phyloP scores from a whole-genome alignment of 129 eudicot genomes.

The Sambucus nigra region DNA sequence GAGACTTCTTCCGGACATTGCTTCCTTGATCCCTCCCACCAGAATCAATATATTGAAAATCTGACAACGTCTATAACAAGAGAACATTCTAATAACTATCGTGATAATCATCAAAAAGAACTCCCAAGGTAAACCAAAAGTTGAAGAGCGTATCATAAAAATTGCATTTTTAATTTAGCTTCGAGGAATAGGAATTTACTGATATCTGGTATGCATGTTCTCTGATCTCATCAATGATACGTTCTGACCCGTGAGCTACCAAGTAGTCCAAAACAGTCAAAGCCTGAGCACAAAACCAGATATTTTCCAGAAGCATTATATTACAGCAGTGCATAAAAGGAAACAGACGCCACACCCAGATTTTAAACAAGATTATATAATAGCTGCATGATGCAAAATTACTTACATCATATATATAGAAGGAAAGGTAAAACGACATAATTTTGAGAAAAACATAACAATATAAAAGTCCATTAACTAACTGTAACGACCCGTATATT shows the following conservation, averaged over 20 bases:
- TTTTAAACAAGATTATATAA: background rate
- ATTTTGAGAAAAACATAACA: too few relatives aligned
- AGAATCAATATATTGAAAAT: conserved; percentile 89
- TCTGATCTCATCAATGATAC: conserved; percentile 83
- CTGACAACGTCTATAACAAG: conserved; percentile 59
- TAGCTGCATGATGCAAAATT: too few relatives aligned
- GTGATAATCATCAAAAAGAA: background rate
- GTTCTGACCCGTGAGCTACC: conserved; percentile 96
- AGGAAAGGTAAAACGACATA: too few relatives aligned
- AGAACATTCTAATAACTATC: background rate
- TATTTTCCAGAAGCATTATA: conserved; percentile 5
- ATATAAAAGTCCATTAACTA: background rate
- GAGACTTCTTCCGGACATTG: conserved; percentile 91
- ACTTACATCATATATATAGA: too few relatives aligned
- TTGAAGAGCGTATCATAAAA: conserved; percentile 1
- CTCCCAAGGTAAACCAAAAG: background rate
- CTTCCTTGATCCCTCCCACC: conserved; percentile 92
- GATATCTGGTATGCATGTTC: conserved; percentile 92
- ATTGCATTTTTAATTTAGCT: conserved; percentile 2
- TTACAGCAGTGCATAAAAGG: background rate
- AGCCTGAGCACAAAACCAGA: conserved; percentile 47
- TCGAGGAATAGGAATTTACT: conserved; percentile 31
- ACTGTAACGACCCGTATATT: too few relatives aligned
- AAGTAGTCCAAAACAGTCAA: conserved; percentile 91
- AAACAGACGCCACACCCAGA: background rate